A percentile compares a stretch with the other conserved stretches of the same genome.
Evolutionary conservation across 1,284 basidiomycete species (phyloP).

Genomic region (Stereum hirsutum): DNA sequence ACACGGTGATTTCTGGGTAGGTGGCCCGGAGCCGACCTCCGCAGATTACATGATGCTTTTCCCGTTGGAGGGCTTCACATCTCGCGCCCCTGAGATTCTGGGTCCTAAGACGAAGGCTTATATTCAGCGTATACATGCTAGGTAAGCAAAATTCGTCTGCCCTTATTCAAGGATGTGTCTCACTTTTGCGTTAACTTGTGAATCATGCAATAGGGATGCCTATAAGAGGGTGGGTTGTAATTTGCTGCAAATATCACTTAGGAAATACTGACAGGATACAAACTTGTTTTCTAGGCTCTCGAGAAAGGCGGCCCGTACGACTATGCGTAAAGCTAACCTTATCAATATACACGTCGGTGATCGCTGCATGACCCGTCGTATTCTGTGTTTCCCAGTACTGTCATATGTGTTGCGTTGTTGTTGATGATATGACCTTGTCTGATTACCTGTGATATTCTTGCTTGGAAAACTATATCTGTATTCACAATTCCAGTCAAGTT

Average conservation of each 20-base stretch:
- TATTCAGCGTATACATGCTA: constrained; percentile 19
- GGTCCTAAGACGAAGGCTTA: constrained; percentile 21
- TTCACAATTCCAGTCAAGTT: no score
- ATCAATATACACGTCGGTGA: no score
- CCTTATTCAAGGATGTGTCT: neutral
- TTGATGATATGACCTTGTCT: no score
- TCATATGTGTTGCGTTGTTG: no score
- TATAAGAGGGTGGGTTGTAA: constrained; percentile 23
- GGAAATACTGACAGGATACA: neutral
- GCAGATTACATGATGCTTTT: constrained; percentile 32
- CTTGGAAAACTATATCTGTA: no score
- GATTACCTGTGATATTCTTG: no score
- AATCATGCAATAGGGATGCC: constrained; percentile 19
- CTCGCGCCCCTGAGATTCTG: constrained; percentile 9
- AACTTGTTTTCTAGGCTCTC: constrained; percentile 17
- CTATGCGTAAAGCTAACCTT: constrained; percentile 4
- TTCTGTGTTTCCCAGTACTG: no score
- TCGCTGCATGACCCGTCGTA: no score
- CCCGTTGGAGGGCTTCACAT: constrained; percentile 19
- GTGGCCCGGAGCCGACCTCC: constrained; percentile 27
- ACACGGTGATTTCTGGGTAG: constrained; percentile 26
- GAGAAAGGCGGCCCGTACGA: constrained; percentile 16
- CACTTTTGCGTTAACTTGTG: constrained; percentile 2
- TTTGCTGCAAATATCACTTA: neutral
- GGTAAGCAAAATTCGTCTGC: constrained; percentile 12